Evolutionary conservation across 2,329 filamentous ascomycete genomes (phyloP), one percentile per base, ranked within the genome.

Genomic region (Xylariaceae sp.): DNA sequence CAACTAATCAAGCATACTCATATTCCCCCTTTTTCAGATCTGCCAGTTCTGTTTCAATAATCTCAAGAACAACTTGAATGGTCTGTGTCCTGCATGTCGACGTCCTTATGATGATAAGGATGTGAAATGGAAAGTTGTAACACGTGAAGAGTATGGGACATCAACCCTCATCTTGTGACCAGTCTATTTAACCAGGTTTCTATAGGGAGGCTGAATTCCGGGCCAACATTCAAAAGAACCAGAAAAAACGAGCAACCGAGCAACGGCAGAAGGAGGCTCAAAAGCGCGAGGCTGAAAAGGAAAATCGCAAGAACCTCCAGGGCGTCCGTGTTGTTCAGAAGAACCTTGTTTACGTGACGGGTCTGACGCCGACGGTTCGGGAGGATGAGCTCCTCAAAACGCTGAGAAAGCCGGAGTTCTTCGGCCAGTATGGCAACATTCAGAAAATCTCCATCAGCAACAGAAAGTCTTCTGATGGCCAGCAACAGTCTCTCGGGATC

Each of bases 21-120:
- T 44, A 49, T 49, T 17, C 55, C 15, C 13, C 48, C 48, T 6
- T 5, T 37, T 52, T 51, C 70, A 97, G 92, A 93, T 99, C 74
- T 99, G 94, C 76, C 95, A 99, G 80, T 99, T 99, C 77, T 99
- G 94, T 78, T 99, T 93, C 80, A 97, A 99, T 77, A 99, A 97
- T 74, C 95, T 99, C 74, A 96, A 95, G 77, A 96, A 89, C 69
- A 97, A 97, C 70, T 92, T 96, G 83, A 97, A 97, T 73, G 92
- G 93, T 42, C 83, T 97, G 59, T 99, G 94, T 75, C 94, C 94
- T n/a, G 96, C 96, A 67, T 99, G 94, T 74, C 86, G 94, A 76
- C 84, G 94, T 73, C 88, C 91, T 4, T 99, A 99, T 74, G 92
- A 97, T 74, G 95, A 99, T 68, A 93, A 93, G 74, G 95, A 92